A percentile compares a stretch with the other conserved stretches of the same genome.
These are phyloP conservation scores for Endogone sp. DNA, from an alignment of 192 early-diverging fungal species.

Conservation along the genomic window DNA sequence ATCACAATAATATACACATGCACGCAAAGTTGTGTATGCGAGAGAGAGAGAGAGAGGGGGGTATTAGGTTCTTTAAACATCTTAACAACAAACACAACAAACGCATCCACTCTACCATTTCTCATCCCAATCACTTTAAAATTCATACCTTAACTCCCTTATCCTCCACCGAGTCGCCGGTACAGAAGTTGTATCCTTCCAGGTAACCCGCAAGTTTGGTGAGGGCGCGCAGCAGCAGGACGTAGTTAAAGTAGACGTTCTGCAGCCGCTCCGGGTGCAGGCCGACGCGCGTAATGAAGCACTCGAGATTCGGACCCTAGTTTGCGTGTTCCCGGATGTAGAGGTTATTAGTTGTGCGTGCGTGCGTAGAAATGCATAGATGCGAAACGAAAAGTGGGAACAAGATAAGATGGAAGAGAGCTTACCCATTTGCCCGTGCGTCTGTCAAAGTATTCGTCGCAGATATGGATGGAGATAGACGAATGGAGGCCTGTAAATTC, in stretches of 20 bases:
- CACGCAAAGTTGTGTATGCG: too few species aligned
- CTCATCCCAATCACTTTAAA: too few species aligned
- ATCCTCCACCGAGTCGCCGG: conserved; percentile 56
- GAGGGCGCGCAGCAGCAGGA: conserved; percentile 79
- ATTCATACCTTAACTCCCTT: conserved; percentile 44
- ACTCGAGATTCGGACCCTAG: conserved; percentile 79
- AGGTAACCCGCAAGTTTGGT: conserved; percentile 80
- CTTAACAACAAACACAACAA: not conserved
- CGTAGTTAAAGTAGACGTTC: conserved; percentile 96
- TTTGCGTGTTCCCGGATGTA: too few species aligned
- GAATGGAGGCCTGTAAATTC: conserved; percentile 74
- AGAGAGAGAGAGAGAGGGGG: too few species aligned
- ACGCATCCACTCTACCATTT: not conserved
- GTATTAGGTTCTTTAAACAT: not conserved
- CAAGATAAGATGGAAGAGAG: conserved; percentile 1
- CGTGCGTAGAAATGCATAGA: too few species aligned
- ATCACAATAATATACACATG: not conserved
- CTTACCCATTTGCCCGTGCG: conserved; percentile 86
- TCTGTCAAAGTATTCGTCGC: conserved; percentile 87
- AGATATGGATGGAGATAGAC: conserved; percentile 97
- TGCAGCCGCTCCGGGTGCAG: conserved; percentile 87
- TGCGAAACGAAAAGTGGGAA: not conserved
- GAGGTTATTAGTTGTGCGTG: too few species aligned
- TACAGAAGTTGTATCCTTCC: conserved; percentile 69
- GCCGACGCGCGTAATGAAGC: conserved; percentile 87